These are phyloP conservation scores for Neonectria ditissima DNA, from an alignment of 2,329 filamentous ascomycete genomes.

Conservation along the genomic window DNA sequence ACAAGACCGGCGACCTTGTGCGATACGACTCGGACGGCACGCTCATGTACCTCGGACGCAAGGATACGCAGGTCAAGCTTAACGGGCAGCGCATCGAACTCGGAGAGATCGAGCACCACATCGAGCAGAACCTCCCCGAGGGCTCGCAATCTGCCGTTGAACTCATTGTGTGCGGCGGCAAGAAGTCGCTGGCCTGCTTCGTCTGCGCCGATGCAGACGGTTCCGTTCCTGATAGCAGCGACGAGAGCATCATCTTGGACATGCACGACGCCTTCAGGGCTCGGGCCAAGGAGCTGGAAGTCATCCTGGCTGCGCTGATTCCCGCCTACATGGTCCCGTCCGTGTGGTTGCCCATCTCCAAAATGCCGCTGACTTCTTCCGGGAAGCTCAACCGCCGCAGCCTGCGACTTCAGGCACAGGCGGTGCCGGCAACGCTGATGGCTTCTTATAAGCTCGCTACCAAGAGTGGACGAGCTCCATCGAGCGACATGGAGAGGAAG, in stretches of 20 bases:
- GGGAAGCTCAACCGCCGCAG: conserved; percentile 59
- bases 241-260: conserved; percentile 2
- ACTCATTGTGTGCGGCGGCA: conserved; percentile 26
- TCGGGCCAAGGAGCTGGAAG: conserved; percentile 22
- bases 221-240: conserved; percentile 8
- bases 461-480: conserved; percentile 47
- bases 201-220: conserved; percentile 24
- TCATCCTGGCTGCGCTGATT: conserved; percentile 30
- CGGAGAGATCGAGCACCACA: conserved; percentile 57
- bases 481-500: conserved; percentile 42
- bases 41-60: conserved; percentile 62
- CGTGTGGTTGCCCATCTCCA: conserved; percentile 53
- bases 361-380: conserved; percentile 57
- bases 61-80: conserved; percentile 70
- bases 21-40: conserved; percentile 55
- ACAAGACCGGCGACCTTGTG: conserved; percentile 63
- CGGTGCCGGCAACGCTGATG: conserved; percentile 12
- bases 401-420: conserved; percentile 36
- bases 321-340: conserved; percentile 56
- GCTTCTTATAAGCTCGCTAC: conserved; percentile 28
- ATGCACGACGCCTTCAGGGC: conserved; percentile 14
- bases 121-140: conserved; percentile 39
- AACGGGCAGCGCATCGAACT: conserved; percentile 69
- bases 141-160: conserved; percentile 36
- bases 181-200: conserved; percentile 37